phyloP scores from a whole-genome alignment of 202 grass and related monocot species.

The Zoysia matrella region DNA sequence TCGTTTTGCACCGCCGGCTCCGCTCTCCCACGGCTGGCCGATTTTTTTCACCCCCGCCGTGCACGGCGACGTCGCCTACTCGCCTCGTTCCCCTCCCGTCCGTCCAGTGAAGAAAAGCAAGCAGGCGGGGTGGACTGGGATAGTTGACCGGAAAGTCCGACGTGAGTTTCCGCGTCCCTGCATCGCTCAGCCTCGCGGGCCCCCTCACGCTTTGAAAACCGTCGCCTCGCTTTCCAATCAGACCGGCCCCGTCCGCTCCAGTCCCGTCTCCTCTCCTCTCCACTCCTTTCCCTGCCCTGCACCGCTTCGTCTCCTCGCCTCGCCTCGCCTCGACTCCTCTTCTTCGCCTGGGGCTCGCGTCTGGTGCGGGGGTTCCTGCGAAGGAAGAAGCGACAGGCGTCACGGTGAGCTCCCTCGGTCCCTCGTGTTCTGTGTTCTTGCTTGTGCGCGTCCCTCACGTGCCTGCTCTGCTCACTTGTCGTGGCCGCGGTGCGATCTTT shows the following conservation, averaged over 20 bases:
- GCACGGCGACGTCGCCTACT: too few species aligned
- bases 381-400: neutral
- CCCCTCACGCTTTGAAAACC: constrained; percentile 36
- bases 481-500: neutral
- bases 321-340: neutral
- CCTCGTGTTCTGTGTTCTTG: neutral
- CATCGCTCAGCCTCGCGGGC: neutral
- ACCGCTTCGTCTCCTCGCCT: neutral
- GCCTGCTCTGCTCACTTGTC: neutral
- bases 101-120: neutral
- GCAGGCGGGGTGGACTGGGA: constrained; percentile 34
- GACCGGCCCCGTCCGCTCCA: neutral
- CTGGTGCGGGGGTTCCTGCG: neutral
- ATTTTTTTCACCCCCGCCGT: too few species aligned
- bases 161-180: constrained; percentile 39
- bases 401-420: constrained; percentile 20
- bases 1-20: too few species aligned
- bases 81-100: neutral
- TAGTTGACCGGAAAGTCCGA: constrained; percentile 42
- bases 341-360: neutral
- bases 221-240: constrained; percentile 44
- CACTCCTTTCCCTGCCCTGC: too few species aligned
- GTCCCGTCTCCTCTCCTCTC: neutral
- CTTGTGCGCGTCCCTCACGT: neutral
- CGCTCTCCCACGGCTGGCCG: too few species aligned